Evolutionary conservation across 1,139 yeast genomes (phyloP).

Genomic region (Meyerozyma guilliermondii): DNA sequence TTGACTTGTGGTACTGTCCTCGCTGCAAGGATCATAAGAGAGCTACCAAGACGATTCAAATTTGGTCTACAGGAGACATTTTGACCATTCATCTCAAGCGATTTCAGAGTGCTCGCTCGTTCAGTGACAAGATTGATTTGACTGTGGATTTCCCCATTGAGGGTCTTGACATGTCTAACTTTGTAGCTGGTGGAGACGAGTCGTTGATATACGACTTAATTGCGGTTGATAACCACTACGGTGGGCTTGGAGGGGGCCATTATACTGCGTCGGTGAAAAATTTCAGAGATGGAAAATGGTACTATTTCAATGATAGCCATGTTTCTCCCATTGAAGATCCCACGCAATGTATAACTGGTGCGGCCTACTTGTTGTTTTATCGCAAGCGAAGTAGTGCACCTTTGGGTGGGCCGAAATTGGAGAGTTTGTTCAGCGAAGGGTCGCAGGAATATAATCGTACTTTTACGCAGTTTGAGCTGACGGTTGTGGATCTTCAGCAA

Average conservation of each 20-base stretch:
- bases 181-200: conserved; percentile 40
- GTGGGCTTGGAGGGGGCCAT: conserved; percentile 97
- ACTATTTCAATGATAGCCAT: conserved; percentile 82
- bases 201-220: conserved; percentile 67
- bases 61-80: conserved; percentile 91
- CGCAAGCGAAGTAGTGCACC: conserved; percentile 44
- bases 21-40: conserved; percentile 82
- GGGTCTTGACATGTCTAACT: conserved; percentile 66
- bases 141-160: conserved; percentile 84
- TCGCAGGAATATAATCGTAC: conserved; percentile 3
- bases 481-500: conserved; percentile 3
- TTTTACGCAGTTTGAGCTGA: conserved; percentile 3
- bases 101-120: conserved; percentile 78
- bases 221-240: conserved; percentile 94
- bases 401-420: conserved; percentile 35
- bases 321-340: conserved; percentile 61
- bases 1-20: conserved; percentile 95
- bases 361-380: conserved; percentile 86
- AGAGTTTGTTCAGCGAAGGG: conserved; percentile 8
- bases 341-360: conserved; percentile 60
- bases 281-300: conserved; percentile 76
- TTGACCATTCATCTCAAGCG: conserved; percentile 86
- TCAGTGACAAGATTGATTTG: conserved; percentile 85
- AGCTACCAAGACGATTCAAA: conserved; percentile 85
- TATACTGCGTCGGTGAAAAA: conserved; percentile 88